Evolutionary conservation across 148 eudicot genomes (phyloP), one percentile per base, ranked within the genome.

Genomic region (Chenopodium suecicum): DNA sequence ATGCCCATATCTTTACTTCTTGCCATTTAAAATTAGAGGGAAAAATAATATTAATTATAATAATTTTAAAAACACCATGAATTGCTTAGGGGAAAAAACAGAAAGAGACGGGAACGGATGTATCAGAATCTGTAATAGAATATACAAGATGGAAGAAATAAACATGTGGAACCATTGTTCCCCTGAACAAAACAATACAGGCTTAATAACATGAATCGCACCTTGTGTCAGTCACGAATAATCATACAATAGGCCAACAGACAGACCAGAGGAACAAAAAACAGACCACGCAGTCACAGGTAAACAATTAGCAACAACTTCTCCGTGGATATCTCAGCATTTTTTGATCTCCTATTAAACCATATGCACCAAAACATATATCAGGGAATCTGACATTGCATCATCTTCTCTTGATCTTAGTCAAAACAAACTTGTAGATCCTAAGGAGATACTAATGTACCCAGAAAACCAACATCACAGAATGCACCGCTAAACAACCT

Each of bases 301-400:
- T 25, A 25, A 34, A 23, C 4, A 41, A 10, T 52, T 29, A 32
- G 19, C n/a, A 41, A 14, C 16, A 9, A 27, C 58, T 78, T 41
- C 70, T 77, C 70, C 7, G 72, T 44, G 13, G 9, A 16, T 31
- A 78, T 64, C 46, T 58, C 20, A 65, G 60, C 70, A 77, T 64
- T 48, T 27, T 34, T 13, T 50, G 44, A 41, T 50, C 58, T 46
- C 41, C 9, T 19, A 34, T 48, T 13, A 37, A 65, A 77, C 80
- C 34, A 77, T 14, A 77, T 27, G 37, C 37, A 44, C 22, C 19
- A 64, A 44, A 46, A 65, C 37, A 31, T 41, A 0, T 4, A 62
- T 12, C 54, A 11, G 34, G 58, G 3, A 25, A 64, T 63, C 63
- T 3, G 31, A n/a, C 34, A 77, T 12, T 41, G 60, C 72, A 44